Evolutionary conservation across 106 monocot genomes (phyloP), one percentile per base, ranked within the genome.

Genomic region (Allium fistulosum): DNA sequence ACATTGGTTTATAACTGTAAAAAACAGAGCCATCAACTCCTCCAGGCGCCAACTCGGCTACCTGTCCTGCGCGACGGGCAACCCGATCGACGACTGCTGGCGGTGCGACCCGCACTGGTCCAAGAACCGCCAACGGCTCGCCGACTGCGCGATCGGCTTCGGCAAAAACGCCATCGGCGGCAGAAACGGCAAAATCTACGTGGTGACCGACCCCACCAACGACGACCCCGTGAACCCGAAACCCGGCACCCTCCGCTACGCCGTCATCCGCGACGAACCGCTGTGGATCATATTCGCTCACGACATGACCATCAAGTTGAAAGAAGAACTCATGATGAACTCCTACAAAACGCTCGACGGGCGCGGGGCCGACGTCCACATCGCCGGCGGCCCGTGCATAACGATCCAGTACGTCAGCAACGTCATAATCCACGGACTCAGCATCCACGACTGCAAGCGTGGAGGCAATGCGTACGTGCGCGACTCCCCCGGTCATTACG

Each of bases 21-120:
- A 46, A 37, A 16, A 17, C 63, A 72, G 72, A 51, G 56, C 17
- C 26, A 72, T 72, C 63, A 65, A 65, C 14, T 26, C 7, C 26
- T 53, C 67, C 6, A 26, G 72, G 53, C 16, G 64, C 3, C 48
- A 49, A n/a, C 53, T 63, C 17, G 62, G 53, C n/a, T 50, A 53
- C 46, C 57, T 57, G 0, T 72, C 72, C 2, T 72, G 72, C 56
- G 72, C 63, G 0, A 64, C 72, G 37, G 72, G 72, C 10, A 72
- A 72, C 45, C 72, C 72, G 10, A 64, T 72, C 53, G 72, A 72
- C 27, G 72, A 72, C 45, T 72, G 72, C 64, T 72, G 72, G 72
- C 63, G 72, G 13, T 72, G 72, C 11, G 64, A 72, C 53, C 72
- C 72, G 45, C 4, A 72, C 55, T 72, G 72, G 72, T 52, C 60